These are phyloP conservation scores for Aspergillus indologenus DNA, from an alignment of 495 filamentous ascomycete species.

Conservation along the genomic window DNA sequence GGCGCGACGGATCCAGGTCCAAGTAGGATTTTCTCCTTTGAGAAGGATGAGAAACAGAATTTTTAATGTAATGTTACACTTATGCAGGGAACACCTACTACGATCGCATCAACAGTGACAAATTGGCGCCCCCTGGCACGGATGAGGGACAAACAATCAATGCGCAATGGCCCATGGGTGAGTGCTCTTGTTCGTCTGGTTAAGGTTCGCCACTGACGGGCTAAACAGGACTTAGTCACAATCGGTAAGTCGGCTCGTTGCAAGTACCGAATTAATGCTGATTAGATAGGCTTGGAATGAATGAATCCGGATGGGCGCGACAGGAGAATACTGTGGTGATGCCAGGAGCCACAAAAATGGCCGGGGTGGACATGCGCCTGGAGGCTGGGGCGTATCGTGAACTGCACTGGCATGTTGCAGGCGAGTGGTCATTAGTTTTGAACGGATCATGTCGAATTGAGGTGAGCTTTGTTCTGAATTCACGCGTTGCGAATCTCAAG, in stretches of 20 bases:
- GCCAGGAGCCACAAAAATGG: slow-evolving; percentile 64
- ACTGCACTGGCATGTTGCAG: slow-evolving; percentile 70
- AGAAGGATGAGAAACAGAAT: too few species aligned
- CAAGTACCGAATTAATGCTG: neutral
- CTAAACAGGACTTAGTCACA: slow-evolving; percentile 52
- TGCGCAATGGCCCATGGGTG: slow-evolving; percentile 68
- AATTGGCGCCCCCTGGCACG: slow-evolving; percentile 63
- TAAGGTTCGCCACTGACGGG: neutral
- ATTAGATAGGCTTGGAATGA: slow-evolving; percentile 44
- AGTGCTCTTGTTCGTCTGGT: neutral
- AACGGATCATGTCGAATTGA: slow-evolving; percentile 61
- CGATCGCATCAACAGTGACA: slow-evolving; percentile 63
- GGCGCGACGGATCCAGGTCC: slow-evolving; percentile 63
- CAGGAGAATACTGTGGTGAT: slow-evolving; percentile 64
- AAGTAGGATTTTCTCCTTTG: slow-evolving; percentile 35
- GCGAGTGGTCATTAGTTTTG: slow-evolving; percentile 64
- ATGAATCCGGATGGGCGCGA: slow-evolving; percentile 63
- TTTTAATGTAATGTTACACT: too few species aligned
- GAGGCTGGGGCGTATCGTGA: slow-evolving; percentile 64
- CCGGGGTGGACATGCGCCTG: slow-evolving; percentile 76
- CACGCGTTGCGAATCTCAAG: too few species aligned
- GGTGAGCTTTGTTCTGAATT: slow-evolving; percentile 18
- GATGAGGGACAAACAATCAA: slow-evolving; percentile 62
- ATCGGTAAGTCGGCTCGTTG: slow-evolving; percentile 31
- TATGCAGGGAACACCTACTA: slow-evolving; percentile 55